These are phyloP conservation scores for Neofusicoccum umdonicola DNA, from an alignment of 2,329 filamentous ascomycete species.

Conservation along the genomic window DNA sequence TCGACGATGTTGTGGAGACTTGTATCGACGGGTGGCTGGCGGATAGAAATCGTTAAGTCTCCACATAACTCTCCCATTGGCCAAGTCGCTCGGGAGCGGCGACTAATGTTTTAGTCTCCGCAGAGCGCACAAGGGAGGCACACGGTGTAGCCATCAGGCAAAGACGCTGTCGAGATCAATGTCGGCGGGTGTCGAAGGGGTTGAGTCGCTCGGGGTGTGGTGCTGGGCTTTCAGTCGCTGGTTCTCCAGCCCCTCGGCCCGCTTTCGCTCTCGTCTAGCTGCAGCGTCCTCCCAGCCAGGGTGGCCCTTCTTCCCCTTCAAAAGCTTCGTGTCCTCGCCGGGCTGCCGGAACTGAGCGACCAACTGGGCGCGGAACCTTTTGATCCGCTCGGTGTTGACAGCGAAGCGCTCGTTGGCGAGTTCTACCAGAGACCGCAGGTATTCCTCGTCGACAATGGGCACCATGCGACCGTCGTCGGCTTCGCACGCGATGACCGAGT, in stretches of 20 bases:
- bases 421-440: slow-evolving; percentile 64
- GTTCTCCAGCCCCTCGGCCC: slow-evolving; percentile 43
- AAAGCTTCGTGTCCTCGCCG: not conserved
- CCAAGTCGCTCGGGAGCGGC: not conserved
- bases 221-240: slow-evolving; percentile 4
- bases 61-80: slow-evolving; percentile 22
- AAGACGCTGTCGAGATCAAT: slow-evolving; percentile 16
- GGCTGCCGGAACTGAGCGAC: slow-evolving; percentile 22
- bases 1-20: not conserved
- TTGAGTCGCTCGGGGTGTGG: not conserved
- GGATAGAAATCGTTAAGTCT: slow-evolving; percentile 18
- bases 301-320: slow-evolving; percentile 34
- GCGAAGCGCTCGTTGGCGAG: slow-evolving; percentile 74
- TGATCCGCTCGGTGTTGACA: slow-evolving; percentile 67
- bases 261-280: slow-evolving; percentile 38
- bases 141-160: not conserved
- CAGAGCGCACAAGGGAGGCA: not conserved
- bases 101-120: slow-evolving; percentile 11
- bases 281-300: slow-evolving; percentile 40
- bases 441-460: slow-evolving; percentile 59
- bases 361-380: slow-evolving; percentile 60
- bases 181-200: not conserved
- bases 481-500: slow-evolving; percentile 70
- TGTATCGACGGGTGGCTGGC: not conserved
- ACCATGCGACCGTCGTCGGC: slow-evolving; percentile 41